Percentiles rank a stretch among this genome's conserved stretches.
phyloP scores from a whole-genome alignment of 176 grass and related monocot species.

The Poa pratensis region DNA sequence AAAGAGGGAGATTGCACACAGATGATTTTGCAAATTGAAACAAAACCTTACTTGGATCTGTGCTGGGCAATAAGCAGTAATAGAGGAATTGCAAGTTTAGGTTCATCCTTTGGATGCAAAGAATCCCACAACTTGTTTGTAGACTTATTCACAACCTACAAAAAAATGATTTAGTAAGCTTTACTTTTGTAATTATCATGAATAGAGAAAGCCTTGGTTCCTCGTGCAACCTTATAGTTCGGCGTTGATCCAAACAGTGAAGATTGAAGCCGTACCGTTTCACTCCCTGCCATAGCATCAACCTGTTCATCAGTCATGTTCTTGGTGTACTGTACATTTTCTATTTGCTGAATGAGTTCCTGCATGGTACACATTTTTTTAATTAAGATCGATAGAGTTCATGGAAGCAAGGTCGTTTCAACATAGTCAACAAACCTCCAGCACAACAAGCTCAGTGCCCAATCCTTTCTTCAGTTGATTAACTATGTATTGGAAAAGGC shows the following conservation, averaged over 20 bases:
- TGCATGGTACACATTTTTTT: slow-evolving; percentile 43
- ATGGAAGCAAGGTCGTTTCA: slow-evolving; percentile 22
- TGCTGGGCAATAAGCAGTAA: slow-evolving; percentile 95
- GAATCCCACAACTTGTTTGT: slow-evolving; percentile 88
- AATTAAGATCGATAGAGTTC: slow-evolving; percentile 24
- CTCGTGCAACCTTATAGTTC: slow-evolving; percentile 82
- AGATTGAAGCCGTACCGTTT: slow-evolving; percentile 86
- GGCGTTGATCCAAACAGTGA: slow-evolving; percentile 77
- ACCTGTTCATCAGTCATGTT: slow-evolving; percentile 99
- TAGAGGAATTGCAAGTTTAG: slow-evolving; percentile 95
- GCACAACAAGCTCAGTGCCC: slow-evolving; percentile 89
- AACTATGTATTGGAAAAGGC: slow-evolving; percentile 97
- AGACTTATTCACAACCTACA: slow-evolving; percentile 93
- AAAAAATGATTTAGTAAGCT: slow-evolving; percentile 17
- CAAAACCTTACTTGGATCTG: slow-evolving; percentile 79
- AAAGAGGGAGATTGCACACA: too few relatives aligned
- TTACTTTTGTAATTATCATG: slow-evolving; percentile 14
- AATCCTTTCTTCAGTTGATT: slow-evolving; percentile 94
- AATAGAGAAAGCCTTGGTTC: slow-evolving; percentile 18
- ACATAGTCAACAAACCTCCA: slow-evolving; percentile 64
- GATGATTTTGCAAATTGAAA: slow-evolving; percentile 19
- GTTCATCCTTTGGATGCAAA: slow-evolving; percentile 84
- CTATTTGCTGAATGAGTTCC: slow-evolving; percentile 99
- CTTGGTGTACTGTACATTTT: slow-evolving; percentile 95
- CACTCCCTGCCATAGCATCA: slow-evolving; percentile 95